Conservation (phyloP, 1,139 yeast genomes). For the Saccharomyces hybrid region DNA sequence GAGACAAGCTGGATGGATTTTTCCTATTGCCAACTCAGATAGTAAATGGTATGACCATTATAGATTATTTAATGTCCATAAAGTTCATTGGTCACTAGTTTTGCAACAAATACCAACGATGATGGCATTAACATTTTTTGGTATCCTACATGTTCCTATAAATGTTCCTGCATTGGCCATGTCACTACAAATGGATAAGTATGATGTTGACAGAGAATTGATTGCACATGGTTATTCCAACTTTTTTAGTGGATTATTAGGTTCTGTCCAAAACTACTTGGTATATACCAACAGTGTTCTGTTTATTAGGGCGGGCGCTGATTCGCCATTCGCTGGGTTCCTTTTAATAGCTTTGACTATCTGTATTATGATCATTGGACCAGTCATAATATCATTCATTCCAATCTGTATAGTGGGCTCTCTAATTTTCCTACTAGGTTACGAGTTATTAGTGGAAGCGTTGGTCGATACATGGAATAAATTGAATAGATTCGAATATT, state of each 20-base stretch:
- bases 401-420: constrained; percentile 96
- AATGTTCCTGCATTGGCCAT: constrained; percentile 96
- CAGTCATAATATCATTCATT: constrained; percentile 83
- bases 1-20: constrained; percentile 77
- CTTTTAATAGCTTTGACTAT: constrained; percentile 77
- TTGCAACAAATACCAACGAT: constrained; percentile 75
- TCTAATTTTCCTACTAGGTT: constrained; percentile 79
- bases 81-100: constrained; percentile 68
- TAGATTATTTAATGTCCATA: constrained; percentile 54
- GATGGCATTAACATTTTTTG: constrained; percentile 93
- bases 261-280: constrained; percentile 86
- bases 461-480: constrained; percentile 76
- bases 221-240: constrained; percentile 96
- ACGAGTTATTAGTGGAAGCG: constrained; percentile 82
- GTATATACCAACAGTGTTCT: constrained; percentile 91
- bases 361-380: constrained; percentile 78
- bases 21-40: constrained; percentile 44
- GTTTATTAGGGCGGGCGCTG: constrained; percentile 91
- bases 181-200: constrained; percentile 69
- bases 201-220: constrained; percentile 86
- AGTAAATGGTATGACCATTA: constrained; percentile 90
- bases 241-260: constrained; percentile 70
- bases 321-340: constrained; percentile 78
- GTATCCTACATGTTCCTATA: constrained; percentile 91
- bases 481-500: constrained; percentile 66